Evolutionary conservation across 768 basidiomycete genomes (phyloP).

Genomic region (Leccinum uliginosum): DNA sequence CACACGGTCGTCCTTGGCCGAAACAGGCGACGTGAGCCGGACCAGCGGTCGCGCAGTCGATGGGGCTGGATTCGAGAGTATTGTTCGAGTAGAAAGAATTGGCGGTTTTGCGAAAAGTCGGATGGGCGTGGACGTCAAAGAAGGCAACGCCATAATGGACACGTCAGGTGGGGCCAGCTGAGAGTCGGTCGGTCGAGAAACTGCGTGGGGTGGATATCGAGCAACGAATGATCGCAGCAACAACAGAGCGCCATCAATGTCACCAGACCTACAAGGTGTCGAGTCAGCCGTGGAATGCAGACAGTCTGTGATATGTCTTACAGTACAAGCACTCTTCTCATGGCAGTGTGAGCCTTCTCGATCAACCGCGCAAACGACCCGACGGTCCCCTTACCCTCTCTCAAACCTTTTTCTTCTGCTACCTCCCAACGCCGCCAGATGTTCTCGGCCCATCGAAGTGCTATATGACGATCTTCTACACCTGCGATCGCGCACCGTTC

Average conservation of each 20-base stretch:
- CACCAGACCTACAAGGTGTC: conserved; percentile 37
- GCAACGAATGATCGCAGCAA: conserved; percentile 58
- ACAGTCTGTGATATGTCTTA: conserved; percentile 34
- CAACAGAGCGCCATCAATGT: conserved; percentile 49
- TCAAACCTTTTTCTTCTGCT: conserved; percentile 39
- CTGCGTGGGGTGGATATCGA: conserved; percentile 56
- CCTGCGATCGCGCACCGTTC: conserved; percentile 52
- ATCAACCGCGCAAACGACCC: conserved; percentile 43
- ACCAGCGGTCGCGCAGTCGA: conserved; percentile 55
- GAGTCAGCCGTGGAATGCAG: not conserved
- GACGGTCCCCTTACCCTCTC: conserved; percentile 18
- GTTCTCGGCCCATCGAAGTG: conserved; percentile 50
- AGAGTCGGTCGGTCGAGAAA: conserved; percentile 35
- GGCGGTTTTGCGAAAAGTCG: conserved; percentile 37
- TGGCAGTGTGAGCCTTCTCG: conserved; percentile 65
- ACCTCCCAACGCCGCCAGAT: conserved; percentile 64
- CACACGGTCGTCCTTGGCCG: conserved; percentile 71
- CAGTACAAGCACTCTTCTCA: conserved; percentile 63
- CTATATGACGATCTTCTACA: conserved; percentile 43
- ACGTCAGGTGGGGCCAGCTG: not conserved
- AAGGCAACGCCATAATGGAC: not conserved
- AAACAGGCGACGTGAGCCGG: conserved; percentile 54
- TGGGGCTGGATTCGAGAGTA: conserved; percentile 34
- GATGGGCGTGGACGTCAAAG: conserved; percentile 5
- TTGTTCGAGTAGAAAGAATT: conserved; percentile 56